Evolutionary conservation across 768 basidiomycete species (phyloP), one percentile per base, ranked within the genome.

Genomic region (Suillus luteus): DNA sequence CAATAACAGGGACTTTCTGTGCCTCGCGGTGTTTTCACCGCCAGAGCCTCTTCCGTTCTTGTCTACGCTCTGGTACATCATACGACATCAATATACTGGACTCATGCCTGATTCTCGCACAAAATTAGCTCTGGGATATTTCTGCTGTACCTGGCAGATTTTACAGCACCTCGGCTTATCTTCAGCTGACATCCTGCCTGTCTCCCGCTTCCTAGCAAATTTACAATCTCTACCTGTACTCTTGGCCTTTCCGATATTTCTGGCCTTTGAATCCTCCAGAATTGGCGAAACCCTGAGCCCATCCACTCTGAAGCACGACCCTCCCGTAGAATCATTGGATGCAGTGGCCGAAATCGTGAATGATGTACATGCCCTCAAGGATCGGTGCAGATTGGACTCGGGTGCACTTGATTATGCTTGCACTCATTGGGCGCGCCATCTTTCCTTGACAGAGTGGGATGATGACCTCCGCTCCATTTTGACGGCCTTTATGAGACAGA

Each of bases 381-480:
- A 40, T 3, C 22, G 1, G 1, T 0, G 10, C 24, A 58, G 0
- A 27, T 0, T 5, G 15, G 55, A 0, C 17, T 41, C 38, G 12
- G 38, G 24, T 19, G 17, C 38, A 27, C 55, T 58, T 1, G 55
- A 58, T 1, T 58, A 58, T 58, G 55, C 55, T 27, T 58, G 55
- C 2, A 27, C 55, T 11, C 55, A 58, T 0, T 58, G 55, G 55
- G 55, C 5, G 5, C 7, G 41, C 41, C 55, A 58, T 1, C 55
- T 58, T 40, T 58, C 55, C 19, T 58, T 58, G 38, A 38, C 55
- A 0, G 55, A 27, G 38, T 58, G 55, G 55, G 24, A 58, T 7
- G 38, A 41, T 1, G 38, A 58, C 1, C 55, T 58, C 24, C 38
- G 55, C 10, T 41, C 38, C 2, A 19, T 58, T 6, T 1, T 41